Evolutionary conservation across 148 eudicot species (phyloP), one percentile per base, ranked within the genome.

Genomic region (Rhododendron williamsianum): DNA sequence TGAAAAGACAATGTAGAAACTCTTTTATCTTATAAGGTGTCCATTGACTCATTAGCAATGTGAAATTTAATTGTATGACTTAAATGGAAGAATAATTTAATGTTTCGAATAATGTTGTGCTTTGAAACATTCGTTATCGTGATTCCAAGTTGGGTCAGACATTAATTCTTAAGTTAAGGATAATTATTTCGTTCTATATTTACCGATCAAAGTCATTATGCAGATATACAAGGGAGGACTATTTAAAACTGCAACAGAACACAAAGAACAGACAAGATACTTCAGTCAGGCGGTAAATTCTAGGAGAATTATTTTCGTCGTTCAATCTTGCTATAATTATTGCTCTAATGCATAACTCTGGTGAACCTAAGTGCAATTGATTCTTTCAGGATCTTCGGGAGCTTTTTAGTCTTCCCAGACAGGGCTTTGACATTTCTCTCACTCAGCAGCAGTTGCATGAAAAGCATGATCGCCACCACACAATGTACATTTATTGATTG

Each of bases 201-300:
- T 71, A 82, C 74, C 27, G 4, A 15, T 65, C 25, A 84, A 84
- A 82, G 49, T 86, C 78, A 33, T 87, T 76, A 63, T 87, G 38
- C 87, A 97, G 99, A 92, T 97, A 85, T 97, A 86, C 88, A 97
- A 97, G 90, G 99, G 98, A 23, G 99, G 99, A 21, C 91, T 97
- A 84, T 95, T 97, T 86, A 97, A 90, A 91, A 97, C 97, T 49
- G 99, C 99, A 79, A 97, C 99, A n/a, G 99, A 97, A 87, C 99
- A 97, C 87, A 97, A 95, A 92, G 99, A 97, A 86, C 98, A 95
- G 89, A 94, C 95, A 15, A 96, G 99, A 21, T 97, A 97, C 84
- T 97, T 97, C 91, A 94, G 96, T 82, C 94, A 95, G 89, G 95
- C 93, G 94, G 99, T 93, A 88, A 43, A 83, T 82, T 27, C 45